Conservation (phyloP, 78 protist genomes). For the Dictyostelium citrinum region DNA sequence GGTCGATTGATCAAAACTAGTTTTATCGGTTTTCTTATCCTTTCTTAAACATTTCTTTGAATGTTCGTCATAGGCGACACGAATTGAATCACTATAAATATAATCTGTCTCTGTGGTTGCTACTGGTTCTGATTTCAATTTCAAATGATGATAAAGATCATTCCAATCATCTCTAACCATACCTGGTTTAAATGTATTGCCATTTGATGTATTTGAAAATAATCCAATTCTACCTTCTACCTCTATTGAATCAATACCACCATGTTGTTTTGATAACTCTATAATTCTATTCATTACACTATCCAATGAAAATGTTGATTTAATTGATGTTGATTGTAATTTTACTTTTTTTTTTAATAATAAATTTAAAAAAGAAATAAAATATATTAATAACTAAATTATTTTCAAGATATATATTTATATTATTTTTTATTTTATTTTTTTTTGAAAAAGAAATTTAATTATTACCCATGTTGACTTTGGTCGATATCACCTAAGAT, state of each 20-base stretch:
- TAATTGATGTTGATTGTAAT: constrained; percentile 19
- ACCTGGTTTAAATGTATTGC: constrained; percentile 35
- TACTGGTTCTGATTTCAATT: background rate
- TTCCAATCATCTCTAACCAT: constrained; percentile 27
- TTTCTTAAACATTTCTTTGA: constrained; percentile 6
- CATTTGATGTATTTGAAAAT: background rate
- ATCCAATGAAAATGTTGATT: constrained; percentile 42
- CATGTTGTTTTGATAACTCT: background rate
- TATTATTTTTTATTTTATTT: background rate
- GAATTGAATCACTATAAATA: constrained; percentile 3
- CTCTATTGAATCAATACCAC: constrained; percentile 14
- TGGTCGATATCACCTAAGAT: constrained; percentile 40
- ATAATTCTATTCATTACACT: constrained; percentile 27
- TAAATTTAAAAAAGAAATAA: no score
- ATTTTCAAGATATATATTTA: no score
- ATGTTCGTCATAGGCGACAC: constrained; percentile 12
- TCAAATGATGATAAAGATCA: background rate
- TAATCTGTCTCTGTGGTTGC: constrained; percentile 31
- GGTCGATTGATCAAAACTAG: constrained; percentile 25
- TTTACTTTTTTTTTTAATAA: background rate
- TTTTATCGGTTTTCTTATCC: constrained; percentile 28
- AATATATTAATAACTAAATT: no score
- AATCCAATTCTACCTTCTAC: constrained; percentile 59
- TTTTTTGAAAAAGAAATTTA: background rate
- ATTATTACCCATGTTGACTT: constrained; percentile 25